phyloP scores from a whole-genome alignment of 2,329 filamentous ascomycete species.

The Capronia coronata region DNA sequence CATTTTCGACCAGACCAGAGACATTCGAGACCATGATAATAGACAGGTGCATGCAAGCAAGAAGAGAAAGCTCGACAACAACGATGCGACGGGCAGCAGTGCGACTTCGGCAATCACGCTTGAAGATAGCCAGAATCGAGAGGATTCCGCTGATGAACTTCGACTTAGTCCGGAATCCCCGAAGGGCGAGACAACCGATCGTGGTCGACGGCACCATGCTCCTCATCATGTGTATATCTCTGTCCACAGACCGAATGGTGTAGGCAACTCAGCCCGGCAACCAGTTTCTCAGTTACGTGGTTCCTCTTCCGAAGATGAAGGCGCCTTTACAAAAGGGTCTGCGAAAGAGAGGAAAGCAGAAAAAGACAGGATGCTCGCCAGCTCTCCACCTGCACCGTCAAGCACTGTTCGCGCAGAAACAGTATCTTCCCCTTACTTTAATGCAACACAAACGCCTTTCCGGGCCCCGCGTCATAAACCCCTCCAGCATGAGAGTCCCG shows the following conservation, averaged over 20 bases:
- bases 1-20: conserved; percentile 5
- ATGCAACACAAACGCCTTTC: not conserved
- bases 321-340: conserved; percentile 15
- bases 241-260: not conserved
- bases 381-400: conserved; percentile 2
- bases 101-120: conserved; percentile 3
- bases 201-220: not conserved
- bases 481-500: conserved; percentile 12
- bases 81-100: not conserved
- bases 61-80: conserved; percentile 11
- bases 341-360: conserved; percentile 12
- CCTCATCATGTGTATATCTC: not conserved
- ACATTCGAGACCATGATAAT: conserved; percentile 1
- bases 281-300: not conserved
- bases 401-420: not conserved
- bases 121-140: conserved; percentile 8
- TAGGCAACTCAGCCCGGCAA: not conserved
- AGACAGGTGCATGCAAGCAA: conserved; percentile 15
- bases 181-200: not conserved
- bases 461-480: not conserved
- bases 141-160: conserved; percentile 21
- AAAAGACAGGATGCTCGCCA: conserved; percentile 15
- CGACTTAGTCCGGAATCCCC: conserved; percentile 3
- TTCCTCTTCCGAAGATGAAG: conserved; percentile 11
- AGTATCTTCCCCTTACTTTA: conserved; percentile 14